Percentiles rank a stretch among this genome's conserved stretches.
Evolutionary conservation across 306 rosid species (phyloP).

Genomic region (Crotalaria pallida): DNA sequence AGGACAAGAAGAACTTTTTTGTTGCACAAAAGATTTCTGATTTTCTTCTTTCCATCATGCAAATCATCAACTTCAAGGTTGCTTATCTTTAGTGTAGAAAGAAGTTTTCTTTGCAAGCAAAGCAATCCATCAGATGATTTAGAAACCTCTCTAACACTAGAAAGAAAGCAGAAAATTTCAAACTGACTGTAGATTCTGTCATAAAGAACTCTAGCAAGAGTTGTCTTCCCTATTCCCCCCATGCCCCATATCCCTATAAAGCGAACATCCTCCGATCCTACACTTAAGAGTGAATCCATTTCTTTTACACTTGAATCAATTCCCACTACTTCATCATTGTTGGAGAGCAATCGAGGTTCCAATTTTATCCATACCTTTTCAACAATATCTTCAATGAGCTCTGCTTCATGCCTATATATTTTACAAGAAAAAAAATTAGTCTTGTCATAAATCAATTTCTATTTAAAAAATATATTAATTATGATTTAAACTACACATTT

Average conservation of each 20-base stretch:
- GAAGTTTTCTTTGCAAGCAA: conserved; percentile 7
- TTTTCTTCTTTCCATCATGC: not conserved
- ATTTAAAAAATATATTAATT: not conserved
- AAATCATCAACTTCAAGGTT: not conserved
- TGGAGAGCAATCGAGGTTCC: not conserved
- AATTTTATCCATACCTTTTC: conserved; percentile 1
- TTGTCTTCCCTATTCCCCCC: conserved; percentile 33
- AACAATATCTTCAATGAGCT: conserved; percentile 28
- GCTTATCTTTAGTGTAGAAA: not conserved
- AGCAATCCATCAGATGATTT: conserved; percentile 7
- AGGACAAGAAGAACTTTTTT: conserved; percentile 25
- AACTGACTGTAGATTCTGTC: conserved; percentile 6
- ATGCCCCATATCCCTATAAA: conserved; percentile 32
- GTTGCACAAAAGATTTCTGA: not conserved
- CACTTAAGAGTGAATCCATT: not conserved
- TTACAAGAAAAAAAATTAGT: not conserved
- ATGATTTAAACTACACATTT: not conserved
- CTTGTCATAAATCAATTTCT: no score
- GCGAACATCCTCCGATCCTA: conserved; percentile 1
- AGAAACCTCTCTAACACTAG: conserved; percentile 21
- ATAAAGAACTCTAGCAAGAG: conserved; percentile 26
- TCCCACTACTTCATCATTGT: conserved; percentile 19
- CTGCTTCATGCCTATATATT: not conserved
- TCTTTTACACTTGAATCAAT: not conserved
- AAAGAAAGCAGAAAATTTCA: conserved; percentile 15